Percentiles rank a stretch among this genome's conserved stretches.
These are phyloP conservation scores for Cytospora schulzeri DNA, from an alignment of 2,329 filamentous ascomycete genomes.

Conservation along the genomic window DNA sequence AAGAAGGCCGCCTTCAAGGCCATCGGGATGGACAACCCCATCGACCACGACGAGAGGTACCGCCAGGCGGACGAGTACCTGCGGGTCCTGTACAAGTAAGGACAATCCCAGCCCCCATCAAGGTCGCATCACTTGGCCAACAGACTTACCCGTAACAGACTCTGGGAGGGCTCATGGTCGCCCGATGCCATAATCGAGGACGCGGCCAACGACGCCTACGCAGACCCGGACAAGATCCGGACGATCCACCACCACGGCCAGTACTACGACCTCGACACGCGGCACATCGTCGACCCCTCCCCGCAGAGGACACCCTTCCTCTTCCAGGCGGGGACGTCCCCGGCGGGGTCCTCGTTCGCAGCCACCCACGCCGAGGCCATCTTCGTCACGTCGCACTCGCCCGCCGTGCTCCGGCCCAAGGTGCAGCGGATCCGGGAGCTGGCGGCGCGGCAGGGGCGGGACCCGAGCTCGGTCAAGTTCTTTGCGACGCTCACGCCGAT, in stretches of 20 bases:
- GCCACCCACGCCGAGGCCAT: slow-evolving; percentile 57
- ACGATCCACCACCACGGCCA: slow-evolving; percentile 56
- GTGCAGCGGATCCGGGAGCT: slow-evolving; percentile 52
- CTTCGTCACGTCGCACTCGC: slow-evolving; percentile 54
- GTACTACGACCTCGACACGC: slow-evolving; percentile 43
- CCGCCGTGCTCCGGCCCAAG: slow-evolving; percentile 47
- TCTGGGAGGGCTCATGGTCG: slow-evolving; percentile 50
- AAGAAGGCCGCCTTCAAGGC: slow-evolving; percentile 62
- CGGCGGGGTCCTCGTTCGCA: slow-evolving; percentile 54
- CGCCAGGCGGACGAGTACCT: slow-evolving; percentile 57
- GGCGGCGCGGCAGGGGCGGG: slow-evolving; percentile 48
- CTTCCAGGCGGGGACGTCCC: slow-evolving; percentile 56
- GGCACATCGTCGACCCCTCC: slow-evolving; percentile 49
- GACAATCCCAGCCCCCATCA: too few relatives aligned
- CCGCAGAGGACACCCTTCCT: slow-evolving; percentile 54
- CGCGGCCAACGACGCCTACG: slow-evolving; percentile 50
- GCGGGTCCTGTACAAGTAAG: slow-evolving; percentile 55
- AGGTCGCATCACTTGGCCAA: too few relatives aligned
- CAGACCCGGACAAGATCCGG: slow-evolving; percentile 53
- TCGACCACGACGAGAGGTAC: slow-evolving; percentile 57
- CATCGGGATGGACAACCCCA: slow-evolving; percentile 55
- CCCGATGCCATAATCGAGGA: slow-evolving; percentile 50
- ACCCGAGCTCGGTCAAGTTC: slow-evolving; percentile 54
- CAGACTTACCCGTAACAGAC: slow-evolving; percentile 32
- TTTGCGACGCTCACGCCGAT: slow-evolving; percentile 48